Conservation (phyloP, 257 asterid species). For the Solanum gracilifrons region DNA sequence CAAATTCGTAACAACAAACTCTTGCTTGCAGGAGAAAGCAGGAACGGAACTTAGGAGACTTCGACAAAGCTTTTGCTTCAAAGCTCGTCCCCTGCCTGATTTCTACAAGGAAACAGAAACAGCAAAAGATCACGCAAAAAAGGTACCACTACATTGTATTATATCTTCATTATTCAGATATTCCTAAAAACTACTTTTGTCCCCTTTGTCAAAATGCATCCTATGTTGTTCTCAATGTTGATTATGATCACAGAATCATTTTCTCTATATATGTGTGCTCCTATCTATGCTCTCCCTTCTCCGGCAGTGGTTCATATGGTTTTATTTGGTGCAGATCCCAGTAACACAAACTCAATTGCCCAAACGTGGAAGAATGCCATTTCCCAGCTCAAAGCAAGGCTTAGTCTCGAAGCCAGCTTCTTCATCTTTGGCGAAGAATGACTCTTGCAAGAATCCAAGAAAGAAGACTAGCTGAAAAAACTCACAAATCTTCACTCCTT, state of each 20-base stretch:
- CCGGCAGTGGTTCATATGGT: neutral
- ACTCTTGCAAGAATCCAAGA: constrained; percentile 22
- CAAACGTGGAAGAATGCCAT: constrained; percentile 27
- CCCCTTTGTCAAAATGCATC: neutral
- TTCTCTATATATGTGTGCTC: neutral
- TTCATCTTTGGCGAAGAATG: constrained; percentile 21
- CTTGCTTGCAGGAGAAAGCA: constrained; percentile 63
- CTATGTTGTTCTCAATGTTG: neutral
- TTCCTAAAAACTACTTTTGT: neutral
- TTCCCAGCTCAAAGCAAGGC: constrained; percentile 26
- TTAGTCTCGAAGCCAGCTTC: constrained; percentile 43
- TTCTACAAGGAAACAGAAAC: constrained; percentile 55
- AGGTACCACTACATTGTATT: constrained; percentile 18
- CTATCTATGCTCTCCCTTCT: neutral
- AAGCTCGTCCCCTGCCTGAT: constrained; percentile 66
- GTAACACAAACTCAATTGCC: constrained; percentile 30
- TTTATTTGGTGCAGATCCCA: constrained; percentile 24
- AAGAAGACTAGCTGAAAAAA: constrained; percentile 9
- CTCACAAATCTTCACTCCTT: neutral
- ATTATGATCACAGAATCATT: neutral
- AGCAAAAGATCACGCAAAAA: constrained; percentile 20
- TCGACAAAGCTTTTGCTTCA: constrained; percentile 67
- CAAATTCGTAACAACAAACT: neutral
- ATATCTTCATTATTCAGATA: neutral
- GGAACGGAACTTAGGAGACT: constrained; percentile 54